These are phyloP conservation scores for Beta vulgaris DNA, from an alignment of 148 eudicot genomes.

Conservation along the genomic window DNA sequence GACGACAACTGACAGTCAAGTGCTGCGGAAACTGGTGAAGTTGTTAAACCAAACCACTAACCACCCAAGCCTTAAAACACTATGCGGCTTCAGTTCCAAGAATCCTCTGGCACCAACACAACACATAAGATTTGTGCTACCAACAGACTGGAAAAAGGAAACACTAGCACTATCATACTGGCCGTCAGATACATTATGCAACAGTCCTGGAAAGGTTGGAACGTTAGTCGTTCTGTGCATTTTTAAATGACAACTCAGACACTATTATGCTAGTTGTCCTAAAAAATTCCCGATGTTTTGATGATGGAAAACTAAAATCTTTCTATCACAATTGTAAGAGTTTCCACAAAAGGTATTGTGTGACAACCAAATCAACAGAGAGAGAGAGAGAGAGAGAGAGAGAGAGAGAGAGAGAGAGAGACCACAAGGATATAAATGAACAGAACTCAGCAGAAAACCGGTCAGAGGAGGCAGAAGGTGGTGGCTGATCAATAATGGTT, in stretches of 20 bases:
- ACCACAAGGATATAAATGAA: conserved; percentile 92
- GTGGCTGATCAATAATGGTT: conserved; percentile 75
- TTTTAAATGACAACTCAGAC: neutral
- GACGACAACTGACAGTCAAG: no score
- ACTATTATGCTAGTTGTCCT: no score
- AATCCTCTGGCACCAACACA: neutral
- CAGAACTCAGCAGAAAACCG: conserved; percentile 86
- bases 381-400: neutral
- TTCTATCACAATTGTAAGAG: neutral
- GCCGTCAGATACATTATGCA: neutral
- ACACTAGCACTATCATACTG: neutral
- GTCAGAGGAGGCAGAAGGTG: conserved; percentile 75
- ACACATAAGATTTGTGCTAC: neutral
- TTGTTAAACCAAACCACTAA: neutral
- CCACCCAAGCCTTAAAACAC: neutral
- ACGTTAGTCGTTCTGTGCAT: neutral
- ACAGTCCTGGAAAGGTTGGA: neutral
- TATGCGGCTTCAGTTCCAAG: neutral
- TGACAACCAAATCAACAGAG: no score
- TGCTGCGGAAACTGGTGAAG: no score
- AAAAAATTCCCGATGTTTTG: neutral
- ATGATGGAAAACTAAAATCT: neutral
- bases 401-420: conserved; percentile 16
- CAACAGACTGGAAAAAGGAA: neutral
- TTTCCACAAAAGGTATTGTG: no score